Conservation (phyloP, 176 grass and related monocot genomes). For the Saccharum officinarum region DNA sequence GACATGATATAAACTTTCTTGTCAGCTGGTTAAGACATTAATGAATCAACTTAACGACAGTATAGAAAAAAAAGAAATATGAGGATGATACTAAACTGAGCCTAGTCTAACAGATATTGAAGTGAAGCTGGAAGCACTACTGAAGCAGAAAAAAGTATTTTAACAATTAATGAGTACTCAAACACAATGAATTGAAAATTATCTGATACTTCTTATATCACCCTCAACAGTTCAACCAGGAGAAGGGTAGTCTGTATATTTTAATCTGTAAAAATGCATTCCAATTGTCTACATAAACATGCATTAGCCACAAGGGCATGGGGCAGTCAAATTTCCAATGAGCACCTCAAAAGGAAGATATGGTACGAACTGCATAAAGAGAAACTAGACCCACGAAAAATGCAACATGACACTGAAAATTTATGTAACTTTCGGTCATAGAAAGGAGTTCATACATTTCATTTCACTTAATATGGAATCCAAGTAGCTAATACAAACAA, state of each 20-base stretch:
- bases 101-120: not conserved
- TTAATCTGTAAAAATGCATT: constrained; percentile 2
- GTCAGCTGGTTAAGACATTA: not conserved
- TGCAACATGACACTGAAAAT: not conserved
- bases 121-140: not conserved
- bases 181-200: constrained; percentile 1
- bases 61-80: constrained; percentile 4
- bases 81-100: constrained; percentile 1
- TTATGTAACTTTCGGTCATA: not conserved
- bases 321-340: not conserved
- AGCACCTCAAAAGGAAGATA: not conserved
- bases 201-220: not conserved
- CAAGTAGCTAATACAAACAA: not conserved
- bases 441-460: not conserved
- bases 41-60: not conserved
- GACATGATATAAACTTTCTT: not conserved
- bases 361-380: not conserved
- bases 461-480: constrained; percentile 4
- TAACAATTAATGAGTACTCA: not conserved
- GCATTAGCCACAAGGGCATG: constrained; percentile 2
- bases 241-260: not conserved
- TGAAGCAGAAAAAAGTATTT: not conserved
- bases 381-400: not conserved
- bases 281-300: not conserved
- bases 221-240: not conserved